Evolutionary conservation across 2,329 filamentous ascomycete genomes (phyloP), one percentile per base, ranked within the genome.

Genomic region (Coniochaeta prunicola): DNA sequence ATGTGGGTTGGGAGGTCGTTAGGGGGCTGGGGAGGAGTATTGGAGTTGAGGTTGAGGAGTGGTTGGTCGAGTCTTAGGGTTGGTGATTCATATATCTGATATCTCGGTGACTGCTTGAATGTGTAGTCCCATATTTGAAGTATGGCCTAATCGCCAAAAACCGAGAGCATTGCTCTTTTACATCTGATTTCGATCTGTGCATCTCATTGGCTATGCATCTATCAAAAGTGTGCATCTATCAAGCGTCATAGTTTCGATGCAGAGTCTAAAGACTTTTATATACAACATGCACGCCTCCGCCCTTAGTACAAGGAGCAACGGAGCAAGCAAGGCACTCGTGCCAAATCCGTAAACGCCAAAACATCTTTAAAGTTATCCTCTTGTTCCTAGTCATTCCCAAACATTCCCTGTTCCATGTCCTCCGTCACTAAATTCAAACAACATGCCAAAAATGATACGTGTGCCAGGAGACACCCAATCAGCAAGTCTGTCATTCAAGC

Each of bases 41-140:
- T 57, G 87, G 88, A 2, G 80, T 94, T n/a, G 89, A 92, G 70
- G 80, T 92, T 13, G 86, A 90, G 62, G 90, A 93, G 69, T 92
- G 87, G 80, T 73, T 91, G 58, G 80, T 87, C 55, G 88, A 90
- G 45, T 50, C 45, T 13, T 50, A 50, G 24, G 17, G 17, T 38
- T 9, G 17, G 9, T 38, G 17, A 5, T n/a, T n/a, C n/a, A 5
- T n/a, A 10, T 38, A n/a, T n/a, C 19, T 36, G 31, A 36, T 15
- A 36, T 15, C 34, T 15, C n/a, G n/a, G n/a, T 38, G 36, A n/a
- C 10, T n/a, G 36, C 4, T 38, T 4, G 6, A 9, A 38, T 9
- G 17, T 4, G 19, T 10, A 38, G 3, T n/a, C 12, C 31, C 6
- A 33, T 33, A 6, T 33, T 33, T 33, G 8, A 40, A 40, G n/a